Conservation (phyloP, 2,329 filamentous ascomycete species). For the Arthroderma sp. region DNA sequence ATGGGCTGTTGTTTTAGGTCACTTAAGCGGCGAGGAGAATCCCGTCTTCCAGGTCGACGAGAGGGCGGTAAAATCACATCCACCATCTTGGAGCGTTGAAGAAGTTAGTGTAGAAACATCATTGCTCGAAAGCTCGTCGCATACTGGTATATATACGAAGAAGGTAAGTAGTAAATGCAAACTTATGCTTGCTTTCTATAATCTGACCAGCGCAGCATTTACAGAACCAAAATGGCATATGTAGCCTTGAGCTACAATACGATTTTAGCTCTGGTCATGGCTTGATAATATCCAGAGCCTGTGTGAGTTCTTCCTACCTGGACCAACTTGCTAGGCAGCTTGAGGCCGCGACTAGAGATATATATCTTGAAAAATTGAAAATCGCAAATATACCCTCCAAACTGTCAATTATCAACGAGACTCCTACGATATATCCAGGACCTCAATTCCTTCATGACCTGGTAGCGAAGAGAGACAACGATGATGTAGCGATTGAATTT, state of each 20-base stretch:
- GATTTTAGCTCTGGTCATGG: constrained; percentile 15
- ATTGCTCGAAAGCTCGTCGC: constrained; percentile 7
- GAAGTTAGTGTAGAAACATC: constrained; percentile 10
- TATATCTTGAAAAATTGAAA: constrained; percentile 5
- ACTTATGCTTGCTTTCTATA: not conserved
- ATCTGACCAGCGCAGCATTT: constrained; percentile 2
- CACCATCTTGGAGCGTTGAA: constrained; percentile 11
- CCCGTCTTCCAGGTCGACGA: constrained; percentile 21
- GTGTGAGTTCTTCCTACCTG: constrained; percentile 15
- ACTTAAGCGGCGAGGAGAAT: constrained; percentile 20
- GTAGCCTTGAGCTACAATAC: constrained; percentile 15
- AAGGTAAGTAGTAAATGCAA: constrained; percentile 9
- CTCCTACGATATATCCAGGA: constrained; percentile 40
- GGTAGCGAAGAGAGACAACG: constrained; percentile 33
- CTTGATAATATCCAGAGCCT: constrained; percentile 14
- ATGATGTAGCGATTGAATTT: constrained; percentile 50
- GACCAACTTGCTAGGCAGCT: constrained; percentile 20
- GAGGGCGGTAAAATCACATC: constrained; percentile 17
- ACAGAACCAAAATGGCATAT: constrained; percentile 3
- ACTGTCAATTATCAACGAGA: constrained; percentile 47
- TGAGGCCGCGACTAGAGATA: constrained; percentile 12
- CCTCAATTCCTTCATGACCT: constrained; percentile 50
- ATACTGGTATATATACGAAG: constrained; percentile 17
- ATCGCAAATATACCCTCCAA: not conserved
- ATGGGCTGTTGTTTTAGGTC: constrained; percentile 20